A percentile compares a stretch with the other conserved stretches of the same genome.
phyloP scores from a whole-genome alignment of 306 rosid species.

The Lathyrus aphaca region DNA sequence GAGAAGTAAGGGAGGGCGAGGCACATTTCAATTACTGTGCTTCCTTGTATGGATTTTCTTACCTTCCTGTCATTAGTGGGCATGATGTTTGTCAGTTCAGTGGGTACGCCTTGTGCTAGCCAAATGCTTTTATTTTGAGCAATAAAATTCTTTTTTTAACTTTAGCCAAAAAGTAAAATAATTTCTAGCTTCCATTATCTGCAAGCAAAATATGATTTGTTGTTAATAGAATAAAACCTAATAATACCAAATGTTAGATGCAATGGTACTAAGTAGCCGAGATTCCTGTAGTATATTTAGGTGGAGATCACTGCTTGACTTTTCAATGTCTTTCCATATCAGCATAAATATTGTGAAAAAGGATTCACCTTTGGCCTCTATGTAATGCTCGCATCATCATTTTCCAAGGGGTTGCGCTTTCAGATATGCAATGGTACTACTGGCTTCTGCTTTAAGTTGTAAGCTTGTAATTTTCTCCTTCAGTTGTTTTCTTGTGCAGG shows the following conservation, averaged over 20 bases:
- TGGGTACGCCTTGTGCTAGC: background rate
- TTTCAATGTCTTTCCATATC: conserved; percentile 3
- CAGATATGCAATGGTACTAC: conserved; percentile 9
- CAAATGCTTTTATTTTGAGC: background rate
- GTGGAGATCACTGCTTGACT: conserved; percentile 4
- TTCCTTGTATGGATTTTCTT: background rate
- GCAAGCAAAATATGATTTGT: conserved; percentile 37
- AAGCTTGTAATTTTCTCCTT: conserved; percentile 8
- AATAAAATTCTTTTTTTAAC: background rate
- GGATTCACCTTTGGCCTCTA: conserved; percentile 1
- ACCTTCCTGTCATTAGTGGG: background rate
- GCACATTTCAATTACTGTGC: conserved; percentile 1
- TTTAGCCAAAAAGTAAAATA: background rate
- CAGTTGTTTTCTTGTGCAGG: background rate
- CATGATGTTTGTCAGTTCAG: background rate
- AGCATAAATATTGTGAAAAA: background rate
- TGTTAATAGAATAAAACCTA: conserved; percentile 15
- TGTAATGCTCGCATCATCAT: background rate
- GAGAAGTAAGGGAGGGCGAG: background rate
- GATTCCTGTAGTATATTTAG: conserved; percentile 6
- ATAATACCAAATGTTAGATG: conserved; percentile 5
- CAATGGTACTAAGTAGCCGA: background rate
- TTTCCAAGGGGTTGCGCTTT: background rate
- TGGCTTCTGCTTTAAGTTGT: conserved; percentile 7
- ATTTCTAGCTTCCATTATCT: conserved; percentile 80